A percentile compares a stretch with the other conserved stretches of the same genome.
Conservation (phyloP, 208 protist genomes). For the Endotrypanum monterogeii region DNA sequence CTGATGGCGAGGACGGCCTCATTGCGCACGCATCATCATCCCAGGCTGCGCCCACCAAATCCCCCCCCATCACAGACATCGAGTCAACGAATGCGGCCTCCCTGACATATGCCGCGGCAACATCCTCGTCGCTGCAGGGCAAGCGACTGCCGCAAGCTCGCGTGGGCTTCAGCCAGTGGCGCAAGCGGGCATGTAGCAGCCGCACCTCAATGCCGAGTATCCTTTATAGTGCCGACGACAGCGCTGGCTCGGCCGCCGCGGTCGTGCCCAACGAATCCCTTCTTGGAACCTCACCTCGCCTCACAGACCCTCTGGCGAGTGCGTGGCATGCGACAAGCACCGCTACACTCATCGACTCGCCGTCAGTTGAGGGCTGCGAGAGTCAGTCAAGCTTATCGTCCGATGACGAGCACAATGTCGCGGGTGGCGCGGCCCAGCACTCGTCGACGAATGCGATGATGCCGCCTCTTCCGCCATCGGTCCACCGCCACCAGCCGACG, state of each 20-base stretch:
- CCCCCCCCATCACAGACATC: no score
- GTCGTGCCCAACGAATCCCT: not conserved
- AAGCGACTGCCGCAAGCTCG: conserved; percentile 31
- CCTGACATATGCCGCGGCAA: conserved; percentile 24
- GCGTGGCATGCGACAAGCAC: not conserved
- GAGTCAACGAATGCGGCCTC: not conserved
- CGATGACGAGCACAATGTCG: not conserved
- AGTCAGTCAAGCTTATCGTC: not conserved
- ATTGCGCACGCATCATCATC: not conserved
- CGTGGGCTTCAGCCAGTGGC: conserved; percentile 26
- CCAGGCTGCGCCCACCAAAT: not conserved
- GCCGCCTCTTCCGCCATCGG: conserved; percentile 22
- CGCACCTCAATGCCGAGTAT: conserved; percentile 3
- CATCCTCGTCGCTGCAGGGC: conserved; percentile 12
- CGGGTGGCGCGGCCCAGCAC: not conserved
- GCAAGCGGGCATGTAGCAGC: conserved; percentile 4
- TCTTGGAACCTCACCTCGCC: conserved; percentile 9
- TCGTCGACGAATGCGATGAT: not conserved
- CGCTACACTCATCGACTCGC: not conserved
- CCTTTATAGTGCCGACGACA: not conserved
- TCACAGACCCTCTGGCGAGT: not conserved
- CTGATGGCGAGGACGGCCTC: not conserved
- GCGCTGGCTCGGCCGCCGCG: not conserved
- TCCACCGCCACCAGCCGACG: conserved; percentile 24
- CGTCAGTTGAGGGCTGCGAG: not conserved